These are phyloP conservation scores for Metschnikowia lunata DNA, from an alignment of 805 yeast genomes.

Conservation along the genomic window DNA sequence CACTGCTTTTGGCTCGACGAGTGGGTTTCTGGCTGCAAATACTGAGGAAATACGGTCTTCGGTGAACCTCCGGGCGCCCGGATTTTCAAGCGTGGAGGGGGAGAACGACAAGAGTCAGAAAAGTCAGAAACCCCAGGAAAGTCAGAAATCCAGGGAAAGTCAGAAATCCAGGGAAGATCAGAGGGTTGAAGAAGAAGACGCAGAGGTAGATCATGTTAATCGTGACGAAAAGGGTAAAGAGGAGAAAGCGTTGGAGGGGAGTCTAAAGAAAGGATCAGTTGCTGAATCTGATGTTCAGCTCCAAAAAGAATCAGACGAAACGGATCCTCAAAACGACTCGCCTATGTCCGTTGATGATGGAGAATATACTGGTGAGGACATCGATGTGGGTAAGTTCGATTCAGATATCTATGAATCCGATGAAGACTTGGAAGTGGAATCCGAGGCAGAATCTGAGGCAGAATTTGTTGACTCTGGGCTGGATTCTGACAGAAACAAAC, in stretches of 20 bases:
- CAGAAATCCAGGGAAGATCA: background rate
- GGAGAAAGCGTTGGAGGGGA: background rate
- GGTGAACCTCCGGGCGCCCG: constrained; percentile 47
- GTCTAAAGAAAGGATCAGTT: too few relatives aligned
- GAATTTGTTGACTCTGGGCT: too few relatives aligned
- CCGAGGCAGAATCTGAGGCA: background rate
- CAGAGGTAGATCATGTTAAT: background rate
- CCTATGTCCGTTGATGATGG: too few relatives aligned
- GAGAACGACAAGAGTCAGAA: background rate
- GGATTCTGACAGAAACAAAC: too few relatives aligned
- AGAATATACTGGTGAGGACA: too few relatives aligned
- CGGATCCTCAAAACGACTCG: too few relatives aligned
- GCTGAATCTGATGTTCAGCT: too few relatives aligned
- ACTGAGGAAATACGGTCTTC: constrained; percentile 28
- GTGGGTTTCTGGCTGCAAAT: constrained; percentile 44
- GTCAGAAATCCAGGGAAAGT: background rate
- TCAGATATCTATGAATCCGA: background rate
- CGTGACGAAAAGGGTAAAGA: background rate
- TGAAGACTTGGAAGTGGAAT: background rate
- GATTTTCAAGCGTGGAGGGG: constrained; percentile 24
- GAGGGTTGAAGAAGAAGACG: background rate
- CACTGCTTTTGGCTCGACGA: constrained; percentile 82
- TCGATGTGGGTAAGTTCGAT: too few relatives aligned
- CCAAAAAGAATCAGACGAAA: too few relatives aligned
- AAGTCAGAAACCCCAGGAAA: background rate